A percentile compares a stretch with the other conserved stretches of the same genome.
Conservation (phyloP, 2,329 filamentous ascomycete genomes). For the Lecanicillium sp. region DNA sequence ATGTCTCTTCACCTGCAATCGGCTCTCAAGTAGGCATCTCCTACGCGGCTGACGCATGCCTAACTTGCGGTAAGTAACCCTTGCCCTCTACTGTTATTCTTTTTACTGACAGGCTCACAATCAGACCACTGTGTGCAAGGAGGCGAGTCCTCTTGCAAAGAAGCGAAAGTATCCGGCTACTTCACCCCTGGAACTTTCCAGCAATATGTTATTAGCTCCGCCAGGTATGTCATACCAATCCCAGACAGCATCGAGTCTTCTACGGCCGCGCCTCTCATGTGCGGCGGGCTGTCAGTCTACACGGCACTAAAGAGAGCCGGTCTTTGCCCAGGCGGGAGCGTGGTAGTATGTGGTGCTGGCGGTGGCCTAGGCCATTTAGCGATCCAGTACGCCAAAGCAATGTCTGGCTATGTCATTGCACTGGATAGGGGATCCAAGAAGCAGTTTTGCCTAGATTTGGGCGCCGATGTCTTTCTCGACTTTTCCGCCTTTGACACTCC, state of each 20-base stretch:
- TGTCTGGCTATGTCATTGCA: constrained; percentile 19
- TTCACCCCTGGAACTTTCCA: constrained; percentile 18
- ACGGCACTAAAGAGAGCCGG: constrained; percentile 65
- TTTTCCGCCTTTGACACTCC: constrained; percentile 24
- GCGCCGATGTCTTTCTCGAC: constrained; percentile 30
- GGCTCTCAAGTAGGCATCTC: too few relatives aligned
- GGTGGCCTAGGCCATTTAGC: constrained; percentile 63
- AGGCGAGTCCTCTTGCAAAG: too few relatives aligned
- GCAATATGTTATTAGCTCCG: constrained; percentile 13
- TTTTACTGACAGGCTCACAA: too few relatives aligned
- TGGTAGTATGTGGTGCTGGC: constrained; percentile 68
- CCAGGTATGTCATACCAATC: constrained; percentile 35
- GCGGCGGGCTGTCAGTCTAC: constrained; percentile 57
- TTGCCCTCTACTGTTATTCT: too few relatives aligned
- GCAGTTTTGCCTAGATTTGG: constrained; percentile 14
- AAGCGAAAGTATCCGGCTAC: too few relatives aligned
- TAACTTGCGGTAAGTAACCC: too few relatives aligned
- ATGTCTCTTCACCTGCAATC: too few relatives aligned
- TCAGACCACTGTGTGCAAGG: too few relatives aligned
- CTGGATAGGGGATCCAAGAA: constrained; percentile 19
- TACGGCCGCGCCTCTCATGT: constrained; percentile 51
- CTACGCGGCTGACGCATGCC: too few relatives aligned
- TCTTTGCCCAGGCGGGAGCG: constrained; percentile 55
- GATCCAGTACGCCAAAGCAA: constrained; percentile 55
- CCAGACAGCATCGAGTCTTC: constrained; percentile 25